These are phyloP conservation scores for Salvia miltiorrhiza DNA, from an alignment of 257 asterid species.

Conservation along the genomic window DNA sequence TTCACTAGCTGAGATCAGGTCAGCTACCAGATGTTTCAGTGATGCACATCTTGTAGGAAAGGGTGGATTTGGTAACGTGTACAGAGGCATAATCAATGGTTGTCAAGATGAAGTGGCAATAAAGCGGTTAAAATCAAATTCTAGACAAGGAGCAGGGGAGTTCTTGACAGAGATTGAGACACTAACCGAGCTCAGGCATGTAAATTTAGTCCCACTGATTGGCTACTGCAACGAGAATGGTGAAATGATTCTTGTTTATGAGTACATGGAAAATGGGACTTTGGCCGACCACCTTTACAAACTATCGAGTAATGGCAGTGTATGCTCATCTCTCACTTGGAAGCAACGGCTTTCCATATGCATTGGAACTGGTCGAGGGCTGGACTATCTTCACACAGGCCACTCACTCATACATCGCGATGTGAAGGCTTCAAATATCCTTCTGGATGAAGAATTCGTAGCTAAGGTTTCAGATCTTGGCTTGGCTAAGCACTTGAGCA, in stretches of 20 bases:
- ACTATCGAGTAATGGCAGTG: neutral
- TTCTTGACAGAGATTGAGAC: slow-evolving; percentile 29
- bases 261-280: neutral
- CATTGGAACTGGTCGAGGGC: slow-evolving; percentile 16
- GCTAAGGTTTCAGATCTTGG: slow-evolving; percentile 16
- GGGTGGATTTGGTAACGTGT: slow-evolving; percentile 33
- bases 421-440: slow-evolving; percentile 5
- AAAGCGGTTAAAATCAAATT: slow-evolving; percentile 23
- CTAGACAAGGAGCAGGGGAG: slow-evolving; percentile 41
- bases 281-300: neutral
- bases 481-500: neutral
- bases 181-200: slow-evolving; percentile 3
- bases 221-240: neutral
- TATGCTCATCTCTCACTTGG: neutral
- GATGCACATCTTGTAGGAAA: slow-evolving; percentile 31
- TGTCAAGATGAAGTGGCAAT: neutral
- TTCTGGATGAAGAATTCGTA: neutral
- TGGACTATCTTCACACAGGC: slow-evolving; percentile 16
- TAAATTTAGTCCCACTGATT: neutral
- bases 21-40: slow-evolving; percentile 34
- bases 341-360: neutral
- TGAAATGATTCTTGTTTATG: slow-evolving; percentile 20
- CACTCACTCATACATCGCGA: slow-evolving; percentile 5
- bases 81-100: slow-evolving; percentile 15
- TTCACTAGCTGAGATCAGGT: slow-evolving; percentile 34